Evolutionary conservation across 805 yeast genomes (phyloP).

Genomic region (Kregervanrija fluxuum): DNA sequence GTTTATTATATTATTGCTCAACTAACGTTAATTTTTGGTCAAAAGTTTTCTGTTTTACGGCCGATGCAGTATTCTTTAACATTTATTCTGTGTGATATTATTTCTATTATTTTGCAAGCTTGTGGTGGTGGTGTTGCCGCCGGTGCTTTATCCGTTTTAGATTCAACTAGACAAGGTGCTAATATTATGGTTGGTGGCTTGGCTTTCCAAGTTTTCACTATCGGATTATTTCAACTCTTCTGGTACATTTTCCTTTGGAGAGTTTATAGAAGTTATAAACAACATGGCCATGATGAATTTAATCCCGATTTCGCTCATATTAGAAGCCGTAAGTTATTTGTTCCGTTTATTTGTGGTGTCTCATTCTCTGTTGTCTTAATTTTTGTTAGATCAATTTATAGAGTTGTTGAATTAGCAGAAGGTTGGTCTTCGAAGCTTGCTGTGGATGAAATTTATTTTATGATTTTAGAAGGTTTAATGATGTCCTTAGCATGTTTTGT

Average conservation of each 20-base stretch:
- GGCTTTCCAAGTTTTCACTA: conserved; percentile 65
- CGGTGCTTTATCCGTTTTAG: conserved; percentile 27
- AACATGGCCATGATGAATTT: conserved; percentile 28
- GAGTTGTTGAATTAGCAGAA: conserved; percentile 63
- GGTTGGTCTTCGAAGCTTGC: conserved; percentile 70
- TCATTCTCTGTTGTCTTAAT: conserved; percentile 45
- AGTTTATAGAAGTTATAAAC: conserved; percentile 24
- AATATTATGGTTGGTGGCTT: conserved; percentile 73
- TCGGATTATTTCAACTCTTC: conserved; percentile 51
- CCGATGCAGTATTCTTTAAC: conserved; percentile 59
- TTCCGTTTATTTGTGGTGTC: conserved; percentile 37
- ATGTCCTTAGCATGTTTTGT: conserved; percentile 41
- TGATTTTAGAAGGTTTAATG: conserved; percentile 58
- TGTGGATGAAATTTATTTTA: conserved; percentile 49
- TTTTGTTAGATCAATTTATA: conserved; percentile 61
- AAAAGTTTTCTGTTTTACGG: conserved; percentile 38
- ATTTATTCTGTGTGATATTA: conserved; percentile 59
- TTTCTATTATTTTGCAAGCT: conserved; percentile 62
- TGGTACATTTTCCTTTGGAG: conserved; percentile 40
- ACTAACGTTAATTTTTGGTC: conserved; percentile 54
- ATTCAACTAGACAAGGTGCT: conserved; percentile 40
- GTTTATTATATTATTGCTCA: conserved; percentile 68
- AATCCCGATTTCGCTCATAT: conserved; percentile 29
- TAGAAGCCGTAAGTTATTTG: conserved; percentile 31
- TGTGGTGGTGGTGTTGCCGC: conserved; percentile 74